phyloP scores from a whole-genome alignment of 164 flowering plant species.

The Berberis thunbergii region DNA sequence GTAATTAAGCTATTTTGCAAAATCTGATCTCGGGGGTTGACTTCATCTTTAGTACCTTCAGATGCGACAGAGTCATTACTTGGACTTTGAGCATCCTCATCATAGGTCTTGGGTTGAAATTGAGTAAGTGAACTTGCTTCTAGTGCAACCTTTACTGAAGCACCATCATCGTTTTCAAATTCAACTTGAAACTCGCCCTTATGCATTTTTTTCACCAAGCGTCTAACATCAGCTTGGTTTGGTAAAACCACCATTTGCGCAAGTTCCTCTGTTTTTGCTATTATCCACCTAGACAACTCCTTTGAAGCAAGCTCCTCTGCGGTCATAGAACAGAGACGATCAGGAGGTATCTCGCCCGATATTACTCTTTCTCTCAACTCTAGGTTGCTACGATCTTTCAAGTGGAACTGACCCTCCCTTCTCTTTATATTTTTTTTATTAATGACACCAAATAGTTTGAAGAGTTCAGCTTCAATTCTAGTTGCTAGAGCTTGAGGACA shows the following conservation, averaged over 20 bases:
- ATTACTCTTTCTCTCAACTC: constrained; percentile 84
- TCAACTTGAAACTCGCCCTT: constrained; percentile 96
- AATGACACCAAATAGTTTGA: constrained; percentile 87
- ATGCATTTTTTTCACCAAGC: constrained; percentile 90
- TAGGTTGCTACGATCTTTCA: constrained; percentile 90
- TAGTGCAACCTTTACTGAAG: constrained; percentile 55
- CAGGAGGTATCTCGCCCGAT: constrained; percentile 80
- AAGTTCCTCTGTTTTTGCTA: constrained; percentile 93
- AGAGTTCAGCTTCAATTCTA: constrained; percentile 78
- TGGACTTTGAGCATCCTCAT: constrained; percentile 16
- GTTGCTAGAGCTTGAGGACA: constrained; percentile 52
- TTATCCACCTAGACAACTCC: constrained; percentile 95
- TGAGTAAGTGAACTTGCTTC: constrained; percentile 33
- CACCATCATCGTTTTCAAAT: constrained; percentile 55
- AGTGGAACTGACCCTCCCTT: constrained; percentile 94
- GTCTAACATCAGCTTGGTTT: constrained; percentile 81
- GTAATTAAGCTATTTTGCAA: constrained; percentile 24
- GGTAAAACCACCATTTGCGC: constrained; percentile 93
- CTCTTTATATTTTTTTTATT: constrained; percentile 83
- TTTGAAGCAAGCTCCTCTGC: constrained; percentile 98
- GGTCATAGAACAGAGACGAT: constrained; percentile 80
- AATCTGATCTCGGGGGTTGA: constrained; percentile 20
- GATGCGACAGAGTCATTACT: constrained; percentile 11
- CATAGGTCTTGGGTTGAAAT: constrained; percentile 18
- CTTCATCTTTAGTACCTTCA: constrained; percentile 11